Base-by-base conservation (phyloP, 768 basidiomycete species). In the Amanita muscaria region DNA sequence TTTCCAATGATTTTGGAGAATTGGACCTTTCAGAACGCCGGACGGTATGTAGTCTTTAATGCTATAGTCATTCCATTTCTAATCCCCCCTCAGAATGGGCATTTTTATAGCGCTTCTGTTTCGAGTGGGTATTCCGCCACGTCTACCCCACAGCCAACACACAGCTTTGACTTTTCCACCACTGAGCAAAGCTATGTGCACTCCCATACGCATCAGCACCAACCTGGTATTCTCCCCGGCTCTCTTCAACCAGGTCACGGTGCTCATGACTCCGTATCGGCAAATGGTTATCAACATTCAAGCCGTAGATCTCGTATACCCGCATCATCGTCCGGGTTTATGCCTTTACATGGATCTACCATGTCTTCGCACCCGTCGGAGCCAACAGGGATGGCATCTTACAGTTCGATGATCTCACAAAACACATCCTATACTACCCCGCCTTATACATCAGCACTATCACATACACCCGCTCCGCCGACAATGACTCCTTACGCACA, bases 1-100 rank as follows among this genome's bases (percentile, higher is more conserved):
- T 86, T n/a, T 60, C 76, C 16, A 74, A 72, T 46, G 80, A 83
- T 39, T 80, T 88, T 49, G 72, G 73, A 12, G 83, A 85, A 51
- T 67, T 90, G 49, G 72, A 73, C 7, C 57, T 88, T 15, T 66
- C 69, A 39, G 68, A 69, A 49, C 58, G 61, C 44, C 67, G 69
- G 76, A 52, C 78, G 15, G 41, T 42, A 15, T 32, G 32, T 42
- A 25, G n/a, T n/a, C 31, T 8, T 32, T 19, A 7, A 14, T 16
- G 14, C 18, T 8, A 9, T 3, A 32, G 31, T 22, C 31, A 24
- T 12, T 12, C 14, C 11, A 24, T 32, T 42, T 42, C 42, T 44
- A 45, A 38, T 14, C 40, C 46, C 19, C 44, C 46, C 14, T 36
- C 53, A 29, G 23, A 40, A 18, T 23, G 21, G 54, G 29, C 68